These are phyloP conservation scores for Aspergillus caelatus DNA, from an alignment of 2,329 filamentous ascomycete species.

Conservation along the genomic window DNA sequence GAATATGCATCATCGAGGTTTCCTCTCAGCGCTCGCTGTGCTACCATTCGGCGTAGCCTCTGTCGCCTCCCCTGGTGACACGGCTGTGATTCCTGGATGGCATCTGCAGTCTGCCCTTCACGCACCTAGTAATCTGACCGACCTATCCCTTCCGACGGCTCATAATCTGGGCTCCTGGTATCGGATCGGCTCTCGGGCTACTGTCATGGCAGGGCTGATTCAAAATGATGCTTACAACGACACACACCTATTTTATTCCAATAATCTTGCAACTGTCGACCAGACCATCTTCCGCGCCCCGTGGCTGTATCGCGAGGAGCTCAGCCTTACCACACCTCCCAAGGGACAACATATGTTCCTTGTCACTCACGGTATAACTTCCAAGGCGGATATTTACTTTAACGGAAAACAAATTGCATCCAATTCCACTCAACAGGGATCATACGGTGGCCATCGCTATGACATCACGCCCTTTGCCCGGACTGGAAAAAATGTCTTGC, in stretches of 20 bases:
- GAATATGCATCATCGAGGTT: not conserved
- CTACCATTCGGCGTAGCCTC: slow-evolving; percentile 7
- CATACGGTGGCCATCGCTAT: slow-evolving; percentile 60
- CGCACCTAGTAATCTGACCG: slow-evolving; percentile 38
- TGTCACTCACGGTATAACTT: slow-evolving; percentile 62
- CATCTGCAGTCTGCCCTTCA: slow-evolving; percentile 51
- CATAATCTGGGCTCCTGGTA: slow-evolving; percentile 57
- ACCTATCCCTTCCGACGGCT: slow-evolving; percentile 46
- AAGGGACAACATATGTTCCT: slow-evolving; percentile 53
- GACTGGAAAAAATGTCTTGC: slow-evolving; percentile 52
- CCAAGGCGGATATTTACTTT: slow-evolving; percentile 62
- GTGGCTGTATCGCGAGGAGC: slow-evolving; percentile 63
- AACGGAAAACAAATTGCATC: slow-evolving; percentile 59
- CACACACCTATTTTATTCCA: slow-evolving; percentile 58
- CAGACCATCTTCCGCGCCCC: slow-evolving; percentile 54
- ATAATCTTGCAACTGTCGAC: slow-evolving; percentile 52
- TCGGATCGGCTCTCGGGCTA: slow-evolving; percentile 53
- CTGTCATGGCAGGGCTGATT: slow-evolving; percentile 62
- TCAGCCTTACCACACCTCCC: slow-evolving; percentile 39
- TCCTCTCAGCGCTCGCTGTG: not conserved
- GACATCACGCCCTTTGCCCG: slow-evolving; percentile 54
- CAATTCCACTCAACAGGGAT: slow-evolving; percentile 55
- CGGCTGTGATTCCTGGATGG: slow-evolving; percentile 46
- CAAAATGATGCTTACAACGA: slow-evolving; percentile 57
- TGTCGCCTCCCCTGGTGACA: slow-evolving; percentile 30